Percentiles rank a stretch among this genome's conserved stretches.
These are phyloP conservation scores for Amphichorda felina DNA, from an alignment of 2,329 filamentous ascomycete species.

Conservation along the genomic window DNA sequence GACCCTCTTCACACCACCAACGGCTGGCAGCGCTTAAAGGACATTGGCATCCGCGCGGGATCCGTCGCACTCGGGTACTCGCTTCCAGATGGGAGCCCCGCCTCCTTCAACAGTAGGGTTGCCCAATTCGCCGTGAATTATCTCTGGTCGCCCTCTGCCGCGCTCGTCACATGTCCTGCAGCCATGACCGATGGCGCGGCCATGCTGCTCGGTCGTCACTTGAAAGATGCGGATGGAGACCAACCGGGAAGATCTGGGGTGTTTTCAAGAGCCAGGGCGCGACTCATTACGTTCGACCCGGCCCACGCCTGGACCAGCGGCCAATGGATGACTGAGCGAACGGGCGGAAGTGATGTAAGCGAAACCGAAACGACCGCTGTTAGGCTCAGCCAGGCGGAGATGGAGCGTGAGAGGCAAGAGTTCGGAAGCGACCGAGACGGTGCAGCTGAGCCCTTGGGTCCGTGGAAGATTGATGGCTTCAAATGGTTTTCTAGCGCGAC, in stretches of 20 bases:
- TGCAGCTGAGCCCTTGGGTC: slow-evolving; percentile 29
- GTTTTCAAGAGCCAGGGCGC: too few relatives aligned
- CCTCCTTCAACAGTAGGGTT: too few relatives aligned
- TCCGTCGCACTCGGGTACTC: too few relatives aligned
- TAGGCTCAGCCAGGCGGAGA: neutral
- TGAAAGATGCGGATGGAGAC: too few relatives aligned
- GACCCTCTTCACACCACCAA: too few relatives aligned
- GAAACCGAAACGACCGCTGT: slow-evolving; percentile 52
- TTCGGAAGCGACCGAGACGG: slow-evolving; percentile 3
- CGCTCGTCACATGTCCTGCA: slow-evolving; percentile 51
- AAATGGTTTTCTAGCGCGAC: slow-evolving; percentile 40
- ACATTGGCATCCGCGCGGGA: too few relatives aligned
- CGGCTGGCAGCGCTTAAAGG: too few relatives aligned
- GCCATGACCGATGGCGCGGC: slow-evolving; percentile 57
- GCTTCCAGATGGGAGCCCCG: too few relatives aligned
- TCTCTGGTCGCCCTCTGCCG: slow-evolving; percentile 47
- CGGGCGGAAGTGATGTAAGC: slow-evolving; percentile 58
- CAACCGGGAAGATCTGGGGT: too few relatives aligned
- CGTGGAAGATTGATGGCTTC: slow-evolving; percentile 53
- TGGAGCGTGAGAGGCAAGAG: neutral
- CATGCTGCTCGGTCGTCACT: slow-evolving; percentile 33
- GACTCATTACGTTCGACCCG: slow-evolving; percentile 39
- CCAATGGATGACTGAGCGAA: slow-evolving; percentile 68
- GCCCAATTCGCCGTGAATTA: too few relatives aligned
- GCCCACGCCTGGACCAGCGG: slow-evolving; percentile 54